phyloP scores from a whole-genome alignment of 352 stramenopile species.

The Thalassiosira ordinaria region DNA sequence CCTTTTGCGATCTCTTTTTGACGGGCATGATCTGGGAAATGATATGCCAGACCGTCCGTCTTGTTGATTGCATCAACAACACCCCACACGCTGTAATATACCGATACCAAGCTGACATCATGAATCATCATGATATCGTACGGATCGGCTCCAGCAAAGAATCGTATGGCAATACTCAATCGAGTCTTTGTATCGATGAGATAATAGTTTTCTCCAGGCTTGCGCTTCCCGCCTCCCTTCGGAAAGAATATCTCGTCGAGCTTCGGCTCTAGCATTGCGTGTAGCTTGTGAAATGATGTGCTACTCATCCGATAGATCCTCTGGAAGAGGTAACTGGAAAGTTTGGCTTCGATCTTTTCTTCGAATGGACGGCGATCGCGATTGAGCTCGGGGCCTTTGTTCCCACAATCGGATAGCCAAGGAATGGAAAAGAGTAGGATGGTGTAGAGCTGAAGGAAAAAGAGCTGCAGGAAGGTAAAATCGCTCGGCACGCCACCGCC shows the following conservation, averaged over 20 bases:
- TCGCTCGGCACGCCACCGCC: background rate
- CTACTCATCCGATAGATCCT: background rate
- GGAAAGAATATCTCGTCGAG: constrained; percentile 1
- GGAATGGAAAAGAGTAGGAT: background rate
- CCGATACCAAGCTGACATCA: background rate
- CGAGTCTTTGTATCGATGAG: background rate
- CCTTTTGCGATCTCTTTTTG: constrained; percentile 8
- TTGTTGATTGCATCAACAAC: constrained; percentile 7
- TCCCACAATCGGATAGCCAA: background rate
- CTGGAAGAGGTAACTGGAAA: background rate
- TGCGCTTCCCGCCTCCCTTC: background rate
- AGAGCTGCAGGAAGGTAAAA: background rate
- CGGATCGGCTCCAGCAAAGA: background rate
- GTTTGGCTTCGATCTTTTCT: background rate
- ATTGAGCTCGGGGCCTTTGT: background rate
- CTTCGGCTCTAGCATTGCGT: background rate
- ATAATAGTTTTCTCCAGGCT: background rate
- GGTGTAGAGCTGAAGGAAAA: background rate
- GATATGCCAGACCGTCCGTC: background rate
- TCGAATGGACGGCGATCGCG: background rate
- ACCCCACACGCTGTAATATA: background rate
- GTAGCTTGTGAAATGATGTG: background rate
- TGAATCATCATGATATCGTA: background rate
- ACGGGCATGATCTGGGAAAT: background rate
- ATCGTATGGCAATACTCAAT: background rate